A percentile compares a stretch with the other conserved stretches of the same genome.
Evolutionary conservation across 2,329 filamentous ascomycete genomes (phyloP).

Genomic region (Thermoascus crustaceus): DNA sequence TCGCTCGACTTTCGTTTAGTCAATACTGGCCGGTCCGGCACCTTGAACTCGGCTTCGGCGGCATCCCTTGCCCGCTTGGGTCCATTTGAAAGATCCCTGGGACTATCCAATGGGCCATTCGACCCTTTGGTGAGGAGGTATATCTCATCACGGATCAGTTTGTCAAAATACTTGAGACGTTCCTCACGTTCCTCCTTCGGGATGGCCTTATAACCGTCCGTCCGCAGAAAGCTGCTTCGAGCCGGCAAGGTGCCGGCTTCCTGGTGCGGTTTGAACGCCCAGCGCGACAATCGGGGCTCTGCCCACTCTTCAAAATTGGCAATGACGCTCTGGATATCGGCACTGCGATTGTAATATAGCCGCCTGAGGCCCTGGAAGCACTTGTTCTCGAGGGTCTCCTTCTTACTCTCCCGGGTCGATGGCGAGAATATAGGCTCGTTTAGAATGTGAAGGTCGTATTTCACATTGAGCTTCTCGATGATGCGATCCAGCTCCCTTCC

Average conservation of each 20-base stretch:
- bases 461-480: conserved; percentile 26
- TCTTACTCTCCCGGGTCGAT: conserved; percentile 4
- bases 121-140: conserved; percentile 20
- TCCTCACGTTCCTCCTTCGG: conserved; percentile 15
- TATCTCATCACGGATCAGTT: conserved; percentile 24
- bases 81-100: conserved; percentile 9
- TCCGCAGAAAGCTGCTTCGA: conserved; percentile 12
- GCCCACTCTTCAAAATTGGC: conserved; percentile 26
- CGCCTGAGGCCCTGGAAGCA: conserved; percentile 20
- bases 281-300: conserved; percentile 10
- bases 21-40: conserved; percentile 1
- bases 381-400: conserved; percentile 14
- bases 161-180: conserved; percentile 20
- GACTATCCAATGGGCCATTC: conserved; percentile 7
- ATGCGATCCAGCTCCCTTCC: conserved; percentile 17
- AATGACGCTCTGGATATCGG: conserved; percentile 17
- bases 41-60: conserved; percentile 4
- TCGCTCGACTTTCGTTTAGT: conserved; percentile 12
- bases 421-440: conserved; percentile 16
- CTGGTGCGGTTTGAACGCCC: conserved; percentile 20
- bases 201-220: conserved; percentile 9
- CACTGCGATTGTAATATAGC: conserved; percentile 21
- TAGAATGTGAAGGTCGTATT: conserved; percentile 28
- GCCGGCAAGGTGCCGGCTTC: conserved; percentile 18
- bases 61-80: conserved; percentile 8